Conservation (phyloP, 257 asterid species). For the Nicotiana sylvestris region DNA sequence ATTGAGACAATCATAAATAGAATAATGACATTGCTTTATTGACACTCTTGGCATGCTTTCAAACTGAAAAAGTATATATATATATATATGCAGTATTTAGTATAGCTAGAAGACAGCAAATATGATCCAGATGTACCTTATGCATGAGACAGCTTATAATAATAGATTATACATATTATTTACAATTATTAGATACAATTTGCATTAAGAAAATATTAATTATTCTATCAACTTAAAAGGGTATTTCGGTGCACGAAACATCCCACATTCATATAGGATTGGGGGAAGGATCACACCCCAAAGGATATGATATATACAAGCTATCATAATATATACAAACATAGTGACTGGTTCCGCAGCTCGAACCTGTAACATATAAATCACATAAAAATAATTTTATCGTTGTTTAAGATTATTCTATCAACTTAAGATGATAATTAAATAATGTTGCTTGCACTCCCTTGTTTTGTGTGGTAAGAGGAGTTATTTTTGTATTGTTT, state of each 20-base stretch:
- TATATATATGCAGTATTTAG: neutral
- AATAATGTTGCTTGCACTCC: neutral
- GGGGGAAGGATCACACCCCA: no score
- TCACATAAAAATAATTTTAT: no score
- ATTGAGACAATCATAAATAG: neutral
- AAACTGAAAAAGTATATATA: constrained; percentile 17
- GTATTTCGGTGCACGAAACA: no score
- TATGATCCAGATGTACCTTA: neutral
- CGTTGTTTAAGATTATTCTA: no score
- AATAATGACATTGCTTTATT: constrained; percentile 33
- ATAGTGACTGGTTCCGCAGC: no score
- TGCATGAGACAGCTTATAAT: neutral
- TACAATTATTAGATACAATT: neutral
- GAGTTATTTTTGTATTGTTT: neutral
- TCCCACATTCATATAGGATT: no score
- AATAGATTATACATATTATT: neutral
- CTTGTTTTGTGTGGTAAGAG: constrained; percentile 7
- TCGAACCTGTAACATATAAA: no score
- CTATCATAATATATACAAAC: no score
- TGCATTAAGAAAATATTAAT: neutral
- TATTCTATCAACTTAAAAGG: no score
- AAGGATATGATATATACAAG: no score
- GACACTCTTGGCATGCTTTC: constrained; percentile 47
- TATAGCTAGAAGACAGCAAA: neutral
- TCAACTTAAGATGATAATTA: no score